Base-by-base conservation (phyloP, 768 basidiomycete genomes). In the Mycena pura region DNA sequence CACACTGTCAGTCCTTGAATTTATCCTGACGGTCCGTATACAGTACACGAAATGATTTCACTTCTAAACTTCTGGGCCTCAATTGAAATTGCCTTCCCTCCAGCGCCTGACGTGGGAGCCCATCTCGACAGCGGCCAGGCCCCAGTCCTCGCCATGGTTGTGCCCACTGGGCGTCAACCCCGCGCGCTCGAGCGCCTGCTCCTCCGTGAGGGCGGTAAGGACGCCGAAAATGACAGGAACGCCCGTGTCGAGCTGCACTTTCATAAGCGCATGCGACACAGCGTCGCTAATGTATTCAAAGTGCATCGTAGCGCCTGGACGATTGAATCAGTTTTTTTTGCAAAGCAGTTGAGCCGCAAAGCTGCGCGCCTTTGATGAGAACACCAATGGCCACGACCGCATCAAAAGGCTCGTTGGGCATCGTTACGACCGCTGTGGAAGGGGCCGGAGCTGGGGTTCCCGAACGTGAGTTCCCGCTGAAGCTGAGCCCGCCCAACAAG, bases 101-200 rank as follows among this genome's bases (percentile, higher is more conserved):
- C 93, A 95, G 27, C 80, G 79, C 60, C 81, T 83, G 47, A 82
- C 76, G 56, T 86, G 87, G 29, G 78, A 78, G 3, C 87, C 91
- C 93, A 95, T 95, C 73, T 99, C 96, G 6, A 99, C 95, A 3
- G 96, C 96, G 3, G 96, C 96, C 36, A 89, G 72, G n/a, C 91
- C 96, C 96, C 96, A 99, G 68, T 98, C 96, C 74, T 95, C 93
- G 17, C 96, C 96, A 70, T 99, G 96, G 76, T 99, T 99, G 71
- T 99, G 97, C 3, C 94, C 94, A 70, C 89, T 89, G 60, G 82
- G 77, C 19, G 90, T 93, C 43, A 99, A 75, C 5, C 97, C 97
- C n/a, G 97, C 93, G 60, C 97, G 80, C 69, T 96, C 92, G 69
- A 98, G 75, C 22, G 97, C 97, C 78, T 99, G 97, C 65, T 96